phyloP scores from a whole-genome alignment of 805 yeast species.

The Ogataea corticis region DNA sequence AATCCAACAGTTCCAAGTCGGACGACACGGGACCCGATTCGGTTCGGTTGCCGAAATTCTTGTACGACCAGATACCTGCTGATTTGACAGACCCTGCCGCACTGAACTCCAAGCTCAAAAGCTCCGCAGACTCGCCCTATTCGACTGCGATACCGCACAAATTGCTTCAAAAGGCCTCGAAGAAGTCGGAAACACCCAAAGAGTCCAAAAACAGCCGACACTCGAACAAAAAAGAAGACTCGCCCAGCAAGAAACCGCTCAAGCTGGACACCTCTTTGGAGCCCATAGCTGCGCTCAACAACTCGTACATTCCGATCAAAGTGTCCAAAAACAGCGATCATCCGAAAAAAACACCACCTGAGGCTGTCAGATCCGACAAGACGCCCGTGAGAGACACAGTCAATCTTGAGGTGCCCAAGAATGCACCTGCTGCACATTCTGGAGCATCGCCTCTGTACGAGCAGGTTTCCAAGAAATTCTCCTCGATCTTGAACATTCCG shows the following conservation, averaged over 20 bases:
- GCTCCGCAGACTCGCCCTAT: constrained; percentile 29
- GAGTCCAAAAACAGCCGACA: background rate
- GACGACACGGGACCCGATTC: background rate
- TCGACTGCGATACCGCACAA: constrained; percentile 17
- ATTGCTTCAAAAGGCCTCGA: background rate
- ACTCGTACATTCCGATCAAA: constrained; percentile 21
- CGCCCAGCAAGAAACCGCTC: constrained; percentile 8
- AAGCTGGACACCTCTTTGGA: constrained; percentile 24
- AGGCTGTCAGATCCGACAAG: background rate
- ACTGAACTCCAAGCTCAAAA: constrained; percentile 22
- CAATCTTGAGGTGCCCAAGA: constrained; percentile 4
- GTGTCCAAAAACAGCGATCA: constrained; percentile 5
- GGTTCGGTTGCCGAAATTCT: constrained; percentile 27
- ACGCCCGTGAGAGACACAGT: background rate
- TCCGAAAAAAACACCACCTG: background rate
- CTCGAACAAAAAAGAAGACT: background rate
- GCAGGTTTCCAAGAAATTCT: constrained; percentile 22
- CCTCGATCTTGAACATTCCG: constrained; percentile 16
- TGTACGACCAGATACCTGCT: constrained; percentile 32
- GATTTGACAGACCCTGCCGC: constrained; percentile 28
- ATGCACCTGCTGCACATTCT: background rate
- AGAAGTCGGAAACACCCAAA: background rate
- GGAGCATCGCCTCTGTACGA: constrained; percentile 24
- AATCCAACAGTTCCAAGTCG: background rate
- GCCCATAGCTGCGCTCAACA: constrained; percentile 4